Evolutionary conservation across 2,329 filamentous ascomycete species (phyloP).

Genomic region (Stachybotrys chlorohalonatus): DNA sequence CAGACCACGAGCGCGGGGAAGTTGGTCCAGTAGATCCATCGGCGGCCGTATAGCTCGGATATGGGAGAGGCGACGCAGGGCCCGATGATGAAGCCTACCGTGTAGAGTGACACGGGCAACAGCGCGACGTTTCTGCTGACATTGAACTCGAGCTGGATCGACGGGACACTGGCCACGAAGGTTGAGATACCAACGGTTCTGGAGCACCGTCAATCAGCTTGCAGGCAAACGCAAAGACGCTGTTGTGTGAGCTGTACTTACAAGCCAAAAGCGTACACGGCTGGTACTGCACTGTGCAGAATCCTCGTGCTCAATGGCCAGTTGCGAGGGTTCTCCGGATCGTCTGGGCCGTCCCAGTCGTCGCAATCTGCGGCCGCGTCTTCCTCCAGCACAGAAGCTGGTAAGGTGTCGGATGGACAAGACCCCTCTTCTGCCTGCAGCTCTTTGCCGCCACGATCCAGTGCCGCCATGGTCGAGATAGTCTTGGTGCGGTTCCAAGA

Average conservation of each 20-base stretch:
- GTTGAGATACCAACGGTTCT: neutral
- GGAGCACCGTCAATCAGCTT: neutral
- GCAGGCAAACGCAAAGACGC: neutral
- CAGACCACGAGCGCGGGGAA: neutral
- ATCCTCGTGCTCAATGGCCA: neutral
- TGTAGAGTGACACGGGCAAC: neutral
- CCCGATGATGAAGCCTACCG: neutral
- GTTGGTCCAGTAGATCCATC: neutral
- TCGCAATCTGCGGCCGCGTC: neutral
- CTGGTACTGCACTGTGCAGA: neutral
- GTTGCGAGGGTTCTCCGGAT: constrained; percentile 1
- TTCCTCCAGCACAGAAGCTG: no score
- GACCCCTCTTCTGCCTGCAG: no score
- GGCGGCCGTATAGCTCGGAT: neutral
- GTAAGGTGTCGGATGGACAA: no score
- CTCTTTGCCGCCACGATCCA: no score
- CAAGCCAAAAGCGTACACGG: neutral
- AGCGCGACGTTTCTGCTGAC: neutral
- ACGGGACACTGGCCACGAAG: neutral
- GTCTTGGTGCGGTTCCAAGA: no score
- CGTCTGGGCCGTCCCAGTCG: constrained; percentile 1
- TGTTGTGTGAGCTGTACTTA: neutral
- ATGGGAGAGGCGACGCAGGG: neutral
- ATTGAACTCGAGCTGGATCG: neutral
- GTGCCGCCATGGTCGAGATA: no score